Evolutionary conservation across 192 early-diverging fungal species (phyloP), one percentile per base, ranked within the genome.

Genomic region (Powellomyces hirtus): DNA sequence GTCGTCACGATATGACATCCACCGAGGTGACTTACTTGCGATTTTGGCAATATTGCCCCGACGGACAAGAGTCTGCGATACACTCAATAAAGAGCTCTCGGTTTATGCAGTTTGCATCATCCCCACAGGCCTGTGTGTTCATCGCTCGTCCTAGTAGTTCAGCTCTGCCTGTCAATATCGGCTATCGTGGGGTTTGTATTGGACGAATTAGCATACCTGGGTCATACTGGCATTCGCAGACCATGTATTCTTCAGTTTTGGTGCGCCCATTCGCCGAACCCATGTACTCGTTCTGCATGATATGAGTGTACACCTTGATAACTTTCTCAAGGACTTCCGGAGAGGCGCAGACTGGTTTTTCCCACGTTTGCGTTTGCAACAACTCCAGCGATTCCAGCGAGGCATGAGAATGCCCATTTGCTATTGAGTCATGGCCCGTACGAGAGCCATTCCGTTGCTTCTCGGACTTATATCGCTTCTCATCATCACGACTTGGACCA

Each of bases 71-170:
- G 27, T 91, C 86, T 5, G 86, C 88, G 40, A 88, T 89, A 75
- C 96, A 98, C 75, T 98, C 96, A 64, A 96, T 92, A 58, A 89
- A 91, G 29, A 96, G 76, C 63, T 90, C 85, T 38, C 72, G 84
- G 72, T 99, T 99, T 66, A 99, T 96, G 74, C 97, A 99, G 49
- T 89, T 84, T 18, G 90, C 85, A 62, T 82, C 81, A 24, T 89
- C 90, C 30, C 97, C 97, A 75, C 97, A 99, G 4, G 97, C 95
- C 42, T 75, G 62, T 10, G 27, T 29, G 20, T 38, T 13, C 59
- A 73, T 73, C 16, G 51, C 59, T 42, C 35, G 27, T 10, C 62
- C 70, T 72, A n/a, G n/a, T n/a, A 30, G 1, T 42, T 18, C 40
- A 18, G 40, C 10, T n/a, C n/a, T n/a, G n/a, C n/a, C n/a, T n/a